Base-by-base conservation (phyloP, 2,329 filamentous ascomycete species). In the Colletotrichum australisinense region DNA sequence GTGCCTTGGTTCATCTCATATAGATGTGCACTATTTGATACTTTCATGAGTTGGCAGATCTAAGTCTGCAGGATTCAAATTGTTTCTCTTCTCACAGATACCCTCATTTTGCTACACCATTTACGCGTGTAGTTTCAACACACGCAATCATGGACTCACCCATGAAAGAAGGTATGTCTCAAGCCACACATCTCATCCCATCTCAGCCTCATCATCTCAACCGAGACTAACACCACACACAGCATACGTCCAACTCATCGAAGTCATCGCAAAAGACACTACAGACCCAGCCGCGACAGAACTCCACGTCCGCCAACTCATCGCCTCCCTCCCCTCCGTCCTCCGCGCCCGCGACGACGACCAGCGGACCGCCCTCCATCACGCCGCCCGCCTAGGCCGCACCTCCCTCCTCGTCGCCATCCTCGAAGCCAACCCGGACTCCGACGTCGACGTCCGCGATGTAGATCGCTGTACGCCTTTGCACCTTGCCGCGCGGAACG, bases 261-360 rank as follows among this genome's bases (percentile, higher is more conserved):
- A 75, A 53, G 74, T 73, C 14, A 76, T 76, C 58, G 60, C 66
- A 5, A 55, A 69, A 0, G 63, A 57, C 0, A 26, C 67, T 8
- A 60, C 73, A 4, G 69, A 75, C 16, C 53, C 59, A 3, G 35
- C 60, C 28, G 58, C 58, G 4, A 69, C 66, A 9, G 66, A 75
- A 16, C 65, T 32, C 32, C 73, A 73, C 5, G 69, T 75, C 16
- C 73, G 67, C 11, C 69, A 75, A 16, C 69, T 76, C 26, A 67
- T 76, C 55, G 32, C 57, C n/a, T 75, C 74, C 4, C 66, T 76
- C 11, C 74, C 74, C 8, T 73, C 73, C 38, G 74, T 76, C 11
- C 67, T 76, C 22, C 73, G 69, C 57, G 63, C 67, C 24, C 55
- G 42, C 14, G 74, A 76, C 49, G 69, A 72, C 6, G 69, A 73